Evolutionary conservation across 2,329 filamentous ascomycete genomes (phyloP).

Genomic region (Dendryphion nanum): DNA sequence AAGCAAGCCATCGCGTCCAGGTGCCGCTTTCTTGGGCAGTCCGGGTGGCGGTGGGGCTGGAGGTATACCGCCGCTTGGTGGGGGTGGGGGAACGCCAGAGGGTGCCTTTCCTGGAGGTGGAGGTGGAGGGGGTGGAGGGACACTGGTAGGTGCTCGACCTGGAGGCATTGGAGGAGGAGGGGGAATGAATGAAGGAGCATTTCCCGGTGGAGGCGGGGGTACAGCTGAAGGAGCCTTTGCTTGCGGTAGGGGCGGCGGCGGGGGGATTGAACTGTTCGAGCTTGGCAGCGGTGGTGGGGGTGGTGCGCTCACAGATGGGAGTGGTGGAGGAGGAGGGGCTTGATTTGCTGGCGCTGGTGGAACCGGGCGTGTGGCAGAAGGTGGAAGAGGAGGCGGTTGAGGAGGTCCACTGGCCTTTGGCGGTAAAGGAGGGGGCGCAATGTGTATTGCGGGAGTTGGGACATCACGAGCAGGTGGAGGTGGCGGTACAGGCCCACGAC

Average conservation of each 20-base stretch:
- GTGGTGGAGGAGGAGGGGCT: slow-evolving; percentile 21
- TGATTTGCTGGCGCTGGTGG: slow-evolving; percentile 25
- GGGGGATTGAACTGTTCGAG: slow-evolving; percentile 32
- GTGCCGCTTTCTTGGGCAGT: slow-evolving; percentile 41
- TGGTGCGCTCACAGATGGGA: slow-evolving; percentile 19
- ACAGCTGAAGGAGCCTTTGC: slow-evolving; percentile 5
- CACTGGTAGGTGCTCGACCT: slow-evolving; percentile 27
- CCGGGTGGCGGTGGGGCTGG: slow-evolving; percentile 37
- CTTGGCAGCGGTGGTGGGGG: slow-evolving; percentile 25
- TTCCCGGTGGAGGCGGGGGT: slow-evolving; percentile 29
- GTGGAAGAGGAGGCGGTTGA: slow-evolving; percentile 61
- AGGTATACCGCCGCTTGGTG: slow-evolving; percentile 3
- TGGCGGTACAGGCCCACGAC: slow-evolving; percentile 65
- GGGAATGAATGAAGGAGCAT: slow-evolving; percentile 25
- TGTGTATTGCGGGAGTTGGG: slow-evolving; percentile 31
- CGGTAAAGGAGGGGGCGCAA: slow-evolving; percentile 34
- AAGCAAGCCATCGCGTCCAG: slow-evolving; percentile 60
- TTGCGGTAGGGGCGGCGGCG: slow-evolving; percentile 26
- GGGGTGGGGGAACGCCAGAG: slow-evolving; percentile 8
- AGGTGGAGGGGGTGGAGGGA: slow-evolving; percentile 48
- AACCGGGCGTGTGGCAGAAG: slow-evolving; percentile 24
- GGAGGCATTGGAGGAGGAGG: slow-evolving; percentile 39
- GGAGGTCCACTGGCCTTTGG: slow-evolving; percentile 42
- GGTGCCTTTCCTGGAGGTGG: slow-evolving; percentile 27
- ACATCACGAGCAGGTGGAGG: slow-evolving; percentile 46